phyloP scores from a whole-genome alignment of 345 rosid species.

The Nasturtium officinale region DNA sequence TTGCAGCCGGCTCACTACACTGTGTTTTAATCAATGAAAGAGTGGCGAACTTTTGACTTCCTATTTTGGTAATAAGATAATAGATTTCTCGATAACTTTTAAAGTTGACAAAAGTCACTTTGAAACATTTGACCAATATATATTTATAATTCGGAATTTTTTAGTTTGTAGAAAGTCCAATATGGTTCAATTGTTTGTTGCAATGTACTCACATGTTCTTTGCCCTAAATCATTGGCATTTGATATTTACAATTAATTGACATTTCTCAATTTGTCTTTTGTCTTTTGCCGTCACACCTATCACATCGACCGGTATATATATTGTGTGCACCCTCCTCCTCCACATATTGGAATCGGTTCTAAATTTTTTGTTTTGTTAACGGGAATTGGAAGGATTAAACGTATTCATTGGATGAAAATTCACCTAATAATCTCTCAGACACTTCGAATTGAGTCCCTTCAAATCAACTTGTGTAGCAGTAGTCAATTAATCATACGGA shows the following conservation, averaged over 20 bases:
- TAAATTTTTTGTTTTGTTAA: slow-evolving; percentile 3
- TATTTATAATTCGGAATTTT: slow-evolving; percentile 2
- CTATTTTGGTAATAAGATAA: slow-evolving; percentile 36
- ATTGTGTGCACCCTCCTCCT: slow-evolving; percentile 16
- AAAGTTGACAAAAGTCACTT: slow-evolving; percentile 38
- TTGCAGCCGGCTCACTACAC: neutral
- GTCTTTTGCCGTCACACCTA: slow-evolving; percentile 35
- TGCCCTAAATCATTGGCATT: slow-evolving; percentile 41
- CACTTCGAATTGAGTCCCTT: slow-evolving; percentile 25
- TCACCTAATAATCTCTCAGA: slow-evolving; percentile 19
- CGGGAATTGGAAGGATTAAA: slow-evolving; percentile 8
- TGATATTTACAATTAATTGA: slow-evolving; percentile 30
- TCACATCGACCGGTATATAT: slow-evolving; percentile 35
- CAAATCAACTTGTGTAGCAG: slow-evolving; percentile 18
- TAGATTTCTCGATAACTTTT: slow-evolving; percentile 33
- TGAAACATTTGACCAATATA: slow-evolving; percentile 35
- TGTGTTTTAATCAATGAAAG: slow-evolving; percentile 4
- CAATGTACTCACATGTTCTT: slow-evolving; percentile 36
- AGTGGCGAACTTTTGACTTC: slow-evolving; percentile 25
- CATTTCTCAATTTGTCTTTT: slow-evolving; percentile 28
- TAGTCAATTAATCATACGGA: slow-evolving; percentile 9
- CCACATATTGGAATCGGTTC: slow-evolving; percentile 29
- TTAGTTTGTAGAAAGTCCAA: slow-evolving; percentile 28
- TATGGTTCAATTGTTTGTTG: slow-evolving; percentile 25
- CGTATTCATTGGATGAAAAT: slow-evolving; percentile 6